Base-by-base conservation (phyloP, 306 rosid species). In the Boehmeria nivea region DNA sequence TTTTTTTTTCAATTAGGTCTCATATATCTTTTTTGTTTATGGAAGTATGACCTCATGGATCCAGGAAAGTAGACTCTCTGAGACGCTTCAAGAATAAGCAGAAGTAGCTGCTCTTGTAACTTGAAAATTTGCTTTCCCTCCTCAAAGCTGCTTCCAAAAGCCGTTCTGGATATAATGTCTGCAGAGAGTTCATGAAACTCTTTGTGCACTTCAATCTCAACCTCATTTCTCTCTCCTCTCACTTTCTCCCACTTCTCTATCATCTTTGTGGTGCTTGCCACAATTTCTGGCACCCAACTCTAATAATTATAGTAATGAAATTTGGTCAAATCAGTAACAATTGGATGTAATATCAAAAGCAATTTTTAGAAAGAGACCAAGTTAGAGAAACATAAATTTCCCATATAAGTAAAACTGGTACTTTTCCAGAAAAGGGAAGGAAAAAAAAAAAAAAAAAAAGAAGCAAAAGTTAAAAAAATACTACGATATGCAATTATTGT, bases 231-330 rank as follows among this genome's bases (percentile, higher is more conserved):
- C 64, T 47, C 83, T 56, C 59, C 83, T 49, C 84, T 67, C 50
- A 50, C 42, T 7, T 46, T 64, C 44, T 81, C 93, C 95, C 89
- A 89, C 44, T 69, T 76, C 63, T 72, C 75, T 39, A 86, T 2
- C 78, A 63, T 79, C 48, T 76, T 75, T 43, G 43, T 51, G 0
- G 61, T 76, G 55, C 87, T 77, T 4, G 15, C 75, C 66, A 67
- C 88, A 12, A 89, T 83, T 42, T 79, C 75, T 17, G 89, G 88
- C 60, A 81, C 94, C 89, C 89, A 89, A 31, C 73, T 81, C 87
- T 85, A 16, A 8, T 6, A 42, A 17, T 3, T 19, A 18, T 10
- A 45, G 25, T 8, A 45, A 7, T 45, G 12, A 6, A 8, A 17
- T 45, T 45, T 2, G 4, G 12, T 20, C 25, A 20, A 2, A 4